Percentiles rank a stretch among this genome's conserved stretches.
Evolutionary conservation across 2,329 filamentous ascomycete species (phyloP).

Genomic region (Ophiostoma quercus): DNA sequence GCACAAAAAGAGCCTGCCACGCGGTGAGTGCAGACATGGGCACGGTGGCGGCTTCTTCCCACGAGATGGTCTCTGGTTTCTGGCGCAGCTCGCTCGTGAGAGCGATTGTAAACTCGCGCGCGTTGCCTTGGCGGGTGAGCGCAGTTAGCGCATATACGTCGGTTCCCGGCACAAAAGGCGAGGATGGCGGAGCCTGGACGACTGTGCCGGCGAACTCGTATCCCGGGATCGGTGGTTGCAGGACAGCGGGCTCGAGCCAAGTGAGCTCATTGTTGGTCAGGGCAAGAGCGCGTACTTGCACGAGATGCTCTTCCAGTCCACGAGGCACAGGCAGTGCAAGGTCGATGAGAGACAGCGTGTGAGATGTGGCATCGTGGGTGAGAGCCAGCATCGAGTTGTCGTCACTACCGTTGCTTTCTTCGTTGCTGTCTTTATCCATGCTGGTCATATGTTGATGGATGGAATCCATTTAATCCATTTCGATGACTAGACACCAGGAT

Average conservation of each 20-base stretch:
- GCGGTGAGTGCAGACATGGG: background rate
- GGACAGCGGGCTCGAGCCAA: background rate
- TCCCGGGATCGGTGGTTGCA: background rate
- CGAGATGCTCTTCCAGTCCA: background rate
- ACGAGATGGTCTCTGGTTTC: constrained; percentile 22
- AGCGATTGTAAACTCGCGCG: background rate
- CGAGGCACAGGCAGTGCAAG: background rate
- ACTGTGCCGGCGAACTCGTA: background rate
- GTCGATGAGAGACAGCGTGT: background rate
- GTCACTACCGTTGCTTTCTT: background rate
- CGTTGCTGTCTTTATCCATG: background rate
- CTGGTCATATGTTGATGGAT: background rate
- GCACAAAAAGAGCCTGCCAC: background rate
- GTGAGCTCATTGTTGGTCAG: background rate
- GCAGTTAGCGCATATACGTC: background rate
- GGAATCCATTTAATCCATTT: background rate
- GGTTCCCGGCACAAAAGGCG: background rate
- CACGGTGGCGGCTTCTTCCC: constrained; percentile 30
- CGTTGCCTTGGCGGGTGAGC: background rate
- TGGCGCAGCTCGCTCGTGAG: background rate
- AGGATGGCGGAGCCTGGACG: background rate
- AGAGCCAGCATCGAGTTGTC: background rate
- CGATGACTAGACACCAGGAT: too few relatives aligned
- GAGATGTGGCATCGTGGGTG: background rate
- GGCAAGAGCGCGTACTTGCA: background rate